Percentiles rank a stretch among this genome's conserved stretches.
These are phyloP conservation scores for Microsporum canis DNA, from an alignment of 2,329 filamentous ascomycete species.

Conservation along the genomic window DNA sequence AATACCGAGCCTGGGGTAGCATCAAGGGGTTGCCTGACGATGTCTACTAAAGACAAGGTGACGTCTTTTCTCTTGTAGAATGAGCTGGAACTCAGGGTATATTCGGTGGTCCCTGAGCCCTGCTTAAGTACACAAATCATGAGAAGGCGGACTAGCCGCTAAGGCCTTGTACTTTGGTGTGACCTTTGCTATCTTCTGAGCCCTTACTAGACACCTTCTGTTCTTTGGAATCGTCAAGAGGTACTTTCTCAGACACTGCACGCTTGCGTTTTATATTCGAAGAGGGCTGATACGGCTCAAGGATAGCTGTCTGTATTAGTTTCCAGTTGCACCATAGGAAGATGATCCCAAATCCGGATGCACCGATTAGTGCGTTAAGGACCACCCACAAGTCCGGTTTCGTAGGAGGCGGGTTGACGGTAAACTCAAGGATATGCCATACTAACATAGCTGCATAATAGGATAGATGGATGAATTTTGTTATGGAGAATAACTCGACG, in stretches of 20 bases:
- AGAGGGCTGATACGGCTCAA: not conserved
- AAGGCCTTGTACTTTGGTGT: not conserved
- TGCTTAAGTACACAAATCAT: not conserved
- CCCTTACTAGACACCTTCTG: not conserved
- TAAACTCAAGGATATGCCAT: constrained; percentile 70
- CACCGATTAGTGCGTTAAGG: constrained; percentile 74
- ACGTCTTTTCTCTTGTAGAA: too few relatives aligned
- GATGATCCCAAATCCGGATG: constrained; percentile 71
- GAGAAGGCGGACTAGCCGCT: not conserved
- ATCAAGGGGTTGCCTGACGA: not conserved
- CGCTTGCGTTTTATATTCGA: not conserved
- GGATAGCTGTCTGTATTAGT: constrained; percentile 26
- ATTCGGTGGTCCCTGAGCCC: not conserved
- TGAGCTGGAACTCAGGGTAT: not conserved
- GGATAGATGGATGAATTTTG: constrained; percentile 58
- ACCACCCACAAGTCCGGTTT: constrained; percentile 96
- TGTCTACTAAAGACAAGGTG: too few relatives aligned
- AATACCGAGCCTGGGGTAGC: not conserved
- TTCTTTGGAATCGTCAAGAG: not conserved
- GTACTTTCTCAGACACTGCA: not conserved
- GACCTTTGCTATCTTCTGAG: not conserved
- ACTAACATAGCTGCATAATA: constrained; percentile 68
- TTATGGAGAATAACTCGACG: constrained; percentile 38
- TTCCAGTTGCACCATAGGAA: constrained; percentile 85
- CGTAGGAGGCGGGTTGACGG: constrained; percentile 53